Evolutionary conservation across 768 basidiomycete genomes (phyloP).

Genomic region (Tricholomella constricta): DNA sequence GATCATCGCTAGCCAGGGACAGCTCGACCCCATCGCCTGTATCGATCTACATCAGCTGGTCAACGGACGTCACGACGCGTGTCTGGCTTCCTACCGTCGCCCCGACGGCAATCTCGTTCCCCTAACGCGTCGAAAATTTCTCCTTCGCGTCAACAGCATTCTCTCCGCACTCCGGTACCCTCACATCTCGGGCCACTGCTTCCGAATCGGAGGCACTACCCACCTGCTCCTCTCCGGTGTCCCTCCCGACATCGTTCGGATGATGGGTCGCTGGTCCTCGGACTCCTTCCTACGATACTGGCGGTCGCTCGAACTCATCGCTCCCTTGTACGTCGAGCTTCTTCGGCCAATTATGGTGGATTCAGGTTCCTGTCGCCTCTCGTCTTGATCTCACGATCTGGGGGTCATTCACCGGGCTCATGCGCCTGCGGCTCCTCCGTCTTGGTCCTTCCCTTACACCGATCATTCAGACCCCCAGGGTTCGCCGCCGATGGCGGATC

Average conservation of each 20-base stretch:
- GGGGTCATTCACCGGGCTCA: no score
- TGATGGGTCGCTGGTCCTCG: slow-evolving; percentile 32
- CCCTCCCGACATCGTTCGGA: slow-evolving; percentile 30
- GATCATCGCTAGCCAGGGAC: slow-evolving; percentile 9
- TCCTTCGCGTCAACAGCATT: slow-evolving; percentile 22
- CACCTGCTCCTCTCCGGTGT: slow-evolving; percentile 29
- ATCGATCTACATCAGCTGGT: slow-evolving; percentile 14
- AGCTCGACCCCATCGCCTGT: slow-evolving; percentile 21
- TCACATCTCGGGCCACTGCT: slow-evolving; percentile 28
- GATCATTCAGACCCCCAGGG: no score
- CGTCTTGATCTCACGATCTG: no score
- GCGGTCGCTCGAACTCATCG: slow-evolving; percentile 22
- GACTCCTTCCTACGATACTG: slow-evolving; percentile 35
- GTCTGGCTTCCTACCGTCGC: neutral
- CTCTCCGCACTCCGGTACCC: neutral
- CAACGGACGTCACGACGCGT: slow-evolving; percentile 7
- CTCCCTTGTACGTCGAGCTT: slow-evolving; percentile 7
- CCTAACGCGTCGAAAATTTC: slow-evolving; percentile 24
- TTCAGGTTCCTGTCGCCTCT: no score
- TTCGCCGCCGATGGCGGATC: no score
- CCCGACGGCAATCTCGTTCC: slow-evolving; percentile 5
- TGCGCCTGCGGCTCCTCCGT: no score
- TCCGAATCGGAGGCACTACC: slow-evolving; percentile 40
- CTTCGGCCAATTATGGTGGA: neutral
- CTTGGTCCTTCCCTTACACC: no score